Evolutionary conservation across 1,139 yeast genomes (phyloP).

Genomic region (Pichia sp.): DNA sequence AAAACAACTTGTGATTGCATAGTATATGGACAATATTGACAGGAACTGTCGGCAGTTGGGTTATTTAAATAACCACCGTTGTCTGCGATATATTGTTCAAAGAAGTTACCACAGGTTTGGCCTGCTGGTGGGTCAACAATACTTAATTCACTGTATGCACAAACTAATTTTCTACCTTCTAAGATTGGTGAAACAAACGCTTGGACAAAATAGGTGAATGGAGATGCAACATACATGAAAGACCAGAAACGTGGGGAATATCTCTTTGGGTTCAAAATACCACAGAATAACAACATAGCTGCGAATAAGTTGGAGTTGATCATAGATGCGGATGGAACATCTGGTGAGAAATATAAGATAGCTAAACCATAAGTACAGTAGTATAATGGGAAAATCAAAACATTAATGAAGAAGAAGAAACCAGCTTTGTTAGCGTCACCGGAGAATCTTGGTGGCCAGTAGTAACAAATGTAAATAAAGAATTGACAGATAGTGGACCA

Average conservation of each 20-base stretch:
- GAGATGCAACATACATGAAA: conserved; percentile 65
- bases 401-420: conserved; percentile 43
- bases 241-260: conserved; percentile 43
- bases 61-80: conserved; percentile 50
- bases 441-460: conserved; percentile 49
- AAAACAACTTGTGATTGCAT: conserved; percentile 50
- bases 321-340: conserved; percentile 53
- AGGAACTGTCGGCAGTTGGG: conserved; percentile 42
- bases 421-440: conserved; percentile 44
- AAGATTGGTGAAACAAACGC: conserved; percentile 46
- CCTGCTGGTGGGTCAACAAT: conserved; percentile 50
- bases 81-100: conserved; percentile 31
- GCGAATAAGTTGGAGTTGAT: conserved; percentile 46
- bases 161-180: conserved; percentile 47
- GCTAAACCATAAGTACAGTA: conserved; percentile 46
- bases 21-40: conserved; percentile 52
- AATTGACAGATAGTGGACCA: conserved; percentile 49
- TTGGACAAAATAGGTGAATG: conserved; percentile 56
- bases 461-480: conserved; percentile 44
- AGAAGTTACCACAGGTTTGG: conserved; percentile 48
- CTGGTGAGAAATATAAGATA: conserved; percentile 51
- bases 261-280: conserved; percentile 50
- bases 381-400: conserved; percentile 48
- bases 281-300: conserved; percentile 50
- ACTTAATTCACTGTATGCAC: conserved; percentile 45